Percentiles rank a stretch among this genome's conserved stretches.
These are phyloP conservation scores for Xylaria sp. DNA, from an alignment of 495 filamentous ascomycete genomes.

Conservation along the genomic window DNA sequence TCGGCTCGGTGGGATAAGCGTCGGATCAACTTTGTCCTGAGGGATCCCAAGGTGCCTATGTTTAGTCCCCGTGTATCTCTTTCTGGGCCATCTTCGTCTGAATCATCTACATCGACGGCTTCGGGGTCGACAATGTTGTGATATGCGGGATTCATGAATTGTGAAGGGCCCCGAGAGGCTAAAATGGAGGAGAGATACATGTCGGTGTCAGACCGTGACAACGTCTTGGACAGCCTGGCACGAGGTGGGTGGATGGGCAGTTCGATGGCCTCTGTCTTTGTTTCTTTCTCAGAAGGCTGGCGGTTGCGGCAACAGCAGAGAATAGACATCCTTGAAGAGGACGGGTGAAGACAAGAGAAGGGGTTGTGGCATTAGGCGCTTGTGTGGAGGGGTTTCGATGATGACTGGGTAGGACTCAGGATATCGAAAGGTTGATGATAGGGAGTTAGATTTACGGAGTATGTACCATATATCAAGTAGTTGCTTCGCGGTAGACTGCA, in stretches of 20 bases:
- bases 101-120: conserved; percentile 51
- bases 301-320: conserved; percentile 48
- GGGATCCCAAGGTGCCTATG: conserved; percentile 46
- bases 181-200: conserved; percentile 29
- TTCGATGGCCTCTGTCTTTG: conserved; percentile 28
- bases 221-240: conserved; percentile 33
- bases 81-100: conserved; percentile 48
- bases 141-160: conserved; percentile 30
- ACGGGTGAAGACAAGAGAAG: conserved; percentile 24
- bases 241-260: conserved; percentile 38
- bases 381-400: conserved; percentile 23
- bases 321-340: conserved; percentile 43
- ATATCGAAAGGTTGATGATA: conserved; percentile 1
- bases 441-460: not conserved
- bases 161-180: conserved; percentile 29
- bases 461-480: not conserved
- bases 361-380: conserved; percentile 27
- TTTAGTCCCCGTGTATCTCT: conserved; percentile 38
- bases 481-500: not conserved
- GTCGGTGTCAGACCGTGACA: conserved; percentile 31
- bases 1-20: conserved; percentile 55
- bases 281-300: conserved; percentile 33
- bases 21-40: conserved; percentile 51
- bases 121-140: conserved; percentile 39
- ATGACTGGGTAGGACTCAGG: not conserved